Base-by-base conservation (phyloP, 2,329 filamentous ascomycete genomes). In the Pseudocercospora macadamiae region DNA sequence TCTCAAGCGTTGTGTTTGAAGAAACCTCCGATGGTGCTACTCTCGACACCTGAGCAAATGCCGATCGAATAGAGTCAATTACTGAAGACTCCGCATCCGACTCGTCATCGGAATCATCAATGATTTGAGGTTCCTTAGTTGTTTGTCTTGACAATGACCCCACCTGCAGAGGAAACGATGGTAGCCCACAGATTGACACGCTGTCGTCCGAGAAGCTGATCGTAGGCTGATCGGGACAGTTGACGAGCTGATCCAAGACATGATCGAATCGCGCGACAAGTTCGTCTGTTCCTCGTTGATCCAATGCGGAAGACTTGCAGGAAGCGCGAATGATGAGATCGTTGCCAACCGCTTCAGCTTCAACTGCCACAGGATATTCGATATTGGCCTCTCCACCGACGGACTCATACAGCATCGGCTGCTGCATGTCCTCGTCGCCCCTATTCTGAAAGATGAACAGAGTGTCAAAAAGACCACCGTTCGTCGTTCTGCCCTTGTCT, bases 351-450 rank as follows among this genome's bases (percentile, higher is more conserved):
- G 84, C 74, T 70, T 96, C 91, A 71, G 95, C 86, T 75, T 97
- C 93, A 2, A 91, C 83, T 66, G 90, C 95, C 3, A 96, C 75
- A 0, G 90, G 88, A 71, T 93, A 96, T 63, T 96, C 91, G 1
- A 93, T 86, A 19, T 87, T 83, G 0, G 90, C 87, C 2, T 77
- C 75, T 0, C 88, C 85, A 14, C 81, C 79, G 1, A 89, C 73
- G 1, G 90, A 91, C 34, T 78, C 80, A 65, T 90, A 86, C 2
- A 93, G 70, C 0, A 66, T 52, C 1, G 68, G 51, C 0, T 23
- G 39, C 0, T 55, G 47, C 0, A 63, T 55, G 1, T 64, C 3
- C 59, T 65, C 63, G 69, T 82, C 71, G 1, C 77, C 75, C 21
- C 77, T 73, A 62, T 83, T 85, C 69, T 89, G 87, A 66, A 84